These are phyloP conservation scores for Aspergillus sp. DNA, from an alignment of 2,329 filamentous ascomycete species.

Conservation along the genomic window DNA sequence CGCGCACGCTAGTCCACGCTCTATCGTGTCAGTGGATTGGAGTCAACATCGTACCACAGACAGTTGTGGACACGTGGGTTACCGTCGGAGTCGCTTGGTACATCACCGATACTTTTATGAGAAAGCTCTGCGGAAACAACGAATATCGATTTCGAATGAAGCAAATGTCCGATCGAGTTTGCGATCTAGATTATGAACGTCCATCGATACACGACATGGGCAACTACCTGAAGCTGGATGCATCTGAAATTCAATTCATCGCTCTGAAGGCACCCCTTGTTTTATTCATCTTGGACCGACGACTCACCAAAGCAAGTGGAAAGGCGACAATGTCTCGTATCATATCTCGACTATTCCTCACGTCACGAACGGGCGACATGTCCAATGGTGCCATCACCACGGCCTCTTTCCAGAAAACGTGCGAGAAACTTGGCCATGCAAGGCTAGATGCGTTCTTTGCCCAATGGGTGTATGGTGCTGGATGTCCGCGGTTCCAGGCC, in stretches of 20 bases:
- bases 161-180: constrained; percentile 74
- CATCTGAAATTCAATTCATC: constrained; percentile 88
- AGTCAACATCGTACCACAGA: constrained; percentile 84
- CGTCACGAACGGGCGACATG: constrained; percentile 79
- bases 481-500: constrained; percentile 84
- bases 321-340: constrained; percentile 81
- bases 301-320: constrained; percentile 83
- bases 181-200: constrained; percentile 75
- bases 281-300: constrained; percentile 88
- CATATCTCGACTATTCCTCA: constrained; percentile 80
- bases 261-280: constrained; percentile 86
- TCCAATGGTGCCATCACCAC: constrained; percentile 68
- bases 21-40: constrained; percentile 93
- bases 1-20: constrained; percentile 76
- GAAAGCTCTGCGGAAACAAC: constrained; percentile 87
- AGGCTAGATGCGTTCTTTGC: constrained; percentile 88
- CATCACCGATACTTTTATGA: constrained; percentile 93
- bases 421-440: constrained; percentile 84
- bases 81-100: constrained; percentile 88
- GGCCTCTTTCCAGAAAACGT: constrained; percentile 75
- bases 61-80: constrained; percentile 80
- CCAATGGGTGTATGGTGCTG: constrained; percentile 87
- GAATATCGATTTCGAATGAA: constrained; percentile 92
- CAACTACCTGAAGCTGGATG: constrained; percentile 71
- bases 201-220: constrained; percentile 83